Evolutionary conservation across 1,284 basidiomycete species (phyloP).

Genomic region (Exobasidium cylindrosporum): DNA sequence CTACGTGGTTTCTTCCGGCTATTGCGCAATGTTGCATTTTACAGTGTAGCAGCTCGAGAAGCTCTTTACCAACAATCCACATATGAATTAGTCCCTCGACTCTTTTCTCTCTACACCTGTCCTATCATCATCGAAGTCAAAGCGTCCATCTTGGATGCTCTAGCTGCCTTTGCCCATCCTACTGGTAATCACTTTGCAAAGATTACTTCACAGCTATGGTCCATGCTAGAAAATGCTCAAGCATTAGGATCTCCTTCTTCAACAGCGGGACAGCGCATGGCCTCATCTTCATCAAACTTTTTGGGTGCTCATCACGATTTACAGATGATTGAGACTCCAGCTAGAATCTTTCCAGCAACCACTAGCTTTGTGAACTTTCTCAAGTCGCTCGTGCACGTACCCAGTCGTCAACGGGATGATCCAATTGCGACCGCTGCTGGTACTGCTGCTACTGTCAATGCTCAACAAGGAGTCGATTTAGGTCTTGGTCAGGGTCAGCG

Average conservation of each 20-base stretch:
- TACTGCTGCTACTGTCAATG: not conserved
- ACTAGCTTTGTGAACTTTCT: conserved; percentile 83
- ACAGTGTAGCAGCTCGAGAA: conserved; percentile 74
- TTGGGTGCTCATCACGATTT: conserved; percentile 62
- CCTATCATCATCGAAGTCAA: conserved; percentile 78
- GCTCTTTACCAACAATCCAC: conserved; percentile 75
- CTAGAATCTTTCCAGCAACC: conserved; percentile 78
- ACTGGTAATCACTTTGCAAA: conserved; percentile 42
- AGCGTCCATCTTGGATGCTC: conserved; percentile 76
- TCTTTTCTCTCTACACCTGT: conserved; percentile 58
- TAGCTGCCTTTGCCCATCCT: conserved; percentile 68
- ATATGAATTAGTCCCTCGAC: conserved; percentile 69
- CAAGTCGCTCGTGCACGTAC: conserved; percentile 61
- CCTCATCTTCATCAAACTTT: conserved; percentile 5
- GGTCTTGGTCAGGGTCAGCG: conserved; percentile 15
- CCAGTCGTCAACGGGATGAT: not conserved
- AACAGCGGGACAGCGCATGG: conserved; percentile 15
- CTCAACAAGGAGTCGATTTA: conserved; percentile 23
- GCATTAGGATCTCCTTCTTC: conserved; percentile 15
- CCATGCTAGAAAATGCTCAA: conserved; percentile 67
- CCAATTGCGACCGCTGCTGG: not conserved
- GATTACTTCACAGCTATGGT: conserved; percentile 66
- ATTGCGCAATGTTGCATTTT: conserved; percentile 72
- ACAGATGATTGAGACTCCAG: conserved; percentile 77
- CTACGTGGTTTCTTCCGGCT: conserved; percentile 78